Evolutionary conservation across 768 basidiomycete genomes (phyloP).

Genomic region (Russula compacta): DNA sequence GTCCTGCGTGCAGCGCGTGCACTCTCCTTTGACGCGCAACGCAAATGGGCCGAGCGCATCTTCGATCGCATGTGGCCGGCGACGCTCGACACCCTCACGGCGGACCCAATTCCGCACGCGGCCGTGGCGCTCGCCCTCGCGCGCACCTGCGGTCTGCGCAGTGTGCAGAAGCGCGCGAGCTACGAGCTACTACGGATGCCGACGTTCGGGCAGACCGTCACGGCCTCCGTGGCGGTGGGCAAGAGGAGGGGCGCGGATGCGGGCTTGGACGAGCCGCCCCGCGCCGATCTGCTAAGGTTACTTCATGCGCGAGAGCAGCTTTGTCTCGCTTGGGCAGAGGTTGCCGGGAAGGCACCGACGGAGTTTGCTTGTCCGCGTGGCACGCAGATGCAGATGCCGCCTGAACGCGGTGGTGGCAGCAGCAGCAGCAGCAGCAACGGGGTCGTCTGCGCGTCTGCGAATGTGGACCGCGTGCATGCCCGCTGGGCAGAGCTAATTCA

Average conservation of each 20-base stretch:
- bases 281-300: slow-evolving; percentile 22
- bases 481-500: slow-evolving; percentile 20
- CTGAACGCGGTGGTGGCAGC: not conserved
- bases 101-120: slow-evolving; percentile 21
- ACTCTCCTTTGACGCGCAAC: slow-evolving; percentile 27
- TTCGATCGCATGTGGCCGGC: slow-evolving; percentile 29
- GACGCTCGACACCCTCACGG: slow-evolving; percentile 21
- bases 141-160: slow-evolving; percentile 22
- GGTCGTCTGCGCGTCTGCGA: slow-evolving; percentile 11
- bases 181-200: slow-evolving; percentile 32
- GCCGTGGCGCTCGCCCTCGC: slow-evolving; percentile 28
- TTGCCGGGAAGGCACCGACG: slow-evolving; percentile 19
- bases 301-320: slow-evolving; percentile 22
- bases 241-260: not conserved
- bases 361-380: slow-evolving; percentile 10
- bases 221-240: not conserved
- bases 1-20: slow-evolving; percentile 31
- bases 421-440: not conserved
- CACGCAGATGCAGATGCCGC: not conserved
- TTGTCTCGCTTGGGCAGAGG: slow-evolving; percentile 19
- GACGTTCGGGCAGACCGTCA: slow-evolving; percentile 24
- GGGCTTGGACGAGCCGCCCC: slow-evolving; percentile 1
- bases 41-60: slow-evolving; percentile 25
- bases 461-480: slow-evolving; percentile 2
- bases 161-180: slow-evolving; percentile 30